These are phyloP conservation scores for Rickenella mellea DNA, from an alignment of 768 basidiomycete species.

Conservation along the genomic window DNA sequence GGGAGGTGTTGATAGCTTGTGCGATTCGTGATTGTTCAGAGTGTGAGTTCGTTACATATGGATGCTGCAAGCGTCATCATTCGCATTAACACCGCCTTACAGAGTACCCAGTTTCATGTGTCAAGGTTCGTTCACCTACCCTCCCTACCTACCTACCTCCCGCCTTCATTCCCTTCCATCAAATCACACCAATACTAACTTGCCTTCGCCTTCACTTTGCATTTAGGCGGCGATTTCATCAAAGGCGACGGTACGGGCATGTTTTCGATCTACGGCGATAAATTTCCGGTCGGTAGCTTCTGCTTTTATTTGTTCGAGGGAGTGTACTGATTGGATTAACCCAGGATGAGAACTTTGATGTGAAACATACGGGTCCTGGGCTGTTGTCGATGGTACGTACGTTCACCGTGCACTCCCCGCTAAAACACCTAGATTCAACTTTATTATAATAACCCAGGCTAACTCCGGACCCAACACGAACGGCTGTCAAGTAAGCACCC, in stretches of 20 bases:
- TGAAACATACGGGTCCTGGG: slow-evolving; percentile 82
- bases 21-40: slow-evolving; percentile 31
- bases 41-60: slow-evolving; percentile 41
- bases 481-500: slow-evolving; percentile 63
- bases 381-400: slow-evolving; percentile 80
- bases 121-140: slow-evolving; percentile 48
- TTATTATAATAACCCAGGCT: slow-evolving; percentile 44
- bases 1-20: slow-evolving; percentile 2
- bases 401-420: background rate
- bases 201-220: background rate
- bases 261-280: slow-evolving; percentile 95
- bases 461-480: slow-evolving; percentile 94
- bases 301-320: background rate
- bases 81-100: slow-evolving; percentile 7
- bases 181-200: too few species aligned
- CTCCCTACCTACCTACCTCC: background rate
- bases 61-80: slow-evolving; percentile 2
- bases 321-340: background rate
- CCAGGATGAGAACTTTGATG: slow-evolving; percentile 90
- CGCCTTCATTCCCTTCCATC: background rate
- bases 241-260: slow-evolving; percentile 93
- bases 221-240: slow-evolving; percentile 82
- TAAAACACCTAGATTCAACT: slow-evolving; percentile 1
- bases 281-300: slow-evolving; percentile 60
- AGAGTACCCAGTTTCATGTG: slow-evolving; percentile 95